Conservation (phyloP, 176 grass and related monocot species). For the Aegilops umbellulata region DNA sequence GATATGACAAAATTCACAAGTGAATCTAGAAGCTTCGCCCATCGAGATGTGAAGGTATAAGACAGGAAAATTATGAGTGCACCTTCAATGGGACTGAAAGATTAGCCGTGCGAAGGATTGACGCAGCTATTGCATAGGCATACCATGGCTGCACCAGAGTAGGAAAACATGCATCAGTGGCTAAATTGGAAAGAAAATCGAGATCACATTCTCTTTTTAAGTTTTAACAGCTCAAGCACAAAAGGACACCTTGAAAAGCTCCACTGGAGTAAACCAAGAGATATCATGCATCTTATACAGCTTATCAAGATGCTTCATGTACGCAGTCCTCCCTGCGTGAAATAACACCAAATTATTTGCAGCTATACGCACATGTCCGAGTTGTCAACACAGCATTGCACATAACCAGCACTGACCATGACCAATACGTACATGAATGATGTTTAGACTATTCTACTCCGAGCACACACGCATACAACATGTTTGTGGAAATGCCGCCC, state of each 20-base stretch:
- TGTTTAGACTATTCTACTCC: neutral
- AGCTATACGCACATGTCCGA: neutral
- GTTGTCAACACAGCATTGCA: slow-evolving; percentile 4
- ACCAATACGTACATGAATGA: neutral
- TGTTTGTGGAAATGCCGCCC: slow-evolving; percentile 39
- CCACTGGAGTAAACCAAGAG: slow-evolving; percentile 95
- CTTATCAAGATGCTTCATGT: slow-evolving; percentile 76
- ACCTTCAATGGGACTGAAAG: slow-evolving; percentile 89
- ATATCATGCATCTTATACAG: slow-evolving; percentile 93
- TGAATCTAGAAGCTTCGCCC: neutral
- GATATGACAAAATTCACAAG: neutral
- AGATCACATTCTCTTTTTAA: neutral
- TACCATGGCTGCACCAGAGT: slow-evolving; percentile 83
- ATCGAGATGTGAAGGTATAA: neutral
- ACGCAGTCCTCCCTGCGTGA: slow-evolving; percentile 68
- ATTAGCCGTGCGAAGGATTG: slow-evolving; percentile 86
- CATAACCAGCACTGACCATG: neutral
- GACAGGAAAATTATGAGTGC: slow-evolving; percentile 1
- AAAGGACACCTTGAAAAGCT: slow-evolving; percentile 79
- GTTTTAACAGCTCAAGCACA: neutral
- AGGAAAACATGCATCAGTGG: slow-evolving; percentile 17
- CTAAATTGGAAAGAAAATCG: neutral
- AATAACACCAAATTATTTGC: slow-evolving; percentile 1
- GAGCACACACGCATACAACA: neutral
- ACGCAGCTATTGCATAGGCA: slow-evolving; percentile 89